Base-by-base conservation (phyloP, 257 asterid species). In the Fraxinus excelsior region DNA sequence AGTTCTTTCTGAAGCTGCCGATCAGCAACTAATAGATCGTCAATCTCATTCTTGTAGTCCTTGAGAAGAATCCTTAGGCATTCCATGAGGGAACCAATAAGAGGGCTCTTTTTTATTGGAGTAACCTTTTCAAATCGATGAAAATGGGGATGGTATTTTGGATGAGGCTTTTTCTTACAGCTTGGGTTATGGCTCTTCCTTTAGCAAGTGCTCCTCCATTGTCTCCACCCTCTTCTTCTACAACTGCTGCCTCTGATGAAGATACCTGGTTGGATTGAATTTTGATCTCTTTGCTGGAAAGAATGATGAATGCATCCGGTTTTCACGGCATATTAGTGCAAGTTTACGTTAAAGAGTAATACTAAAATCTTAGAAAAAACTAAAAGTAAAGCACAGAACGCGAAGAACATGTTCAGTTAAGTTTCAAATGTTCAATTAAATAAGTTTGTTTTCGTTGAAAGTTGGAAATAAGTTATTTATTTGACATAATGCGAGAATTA, bases 101-200 rank as follows among this genome's bases (percentile, higher is more conserved):
- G 97, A 9, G 97, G 93, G 56, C 99, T 95, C 79, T 95, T 93
- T 83, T 90, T 95, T 74, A 82, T 85, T 95, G 96, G 0, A 95
- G 83, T 1, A 91, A 90, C 42, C 98, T 90, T 78, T 95, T 95
- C 51, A 95, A 83, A 88, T 95, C 98, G 32, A 93, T 93, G 85
- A 93, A 95, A 60, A 93, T 95, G n/a, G 99, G 99, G 77, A 93
- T 86, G 0, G 99, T 92, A 37, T 91, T 95, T 77, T 93, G 99
- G 83, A 95, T 89, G 25, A 95, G 91, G 69, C 98, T 90, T 78
- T 93, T 95, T 60, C 91, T 82, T 51, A 95, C 93, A 16, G 94
- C 99, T 82, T 91, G 98, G 40, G 98, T 91, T 76, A 95, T 87
- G 75, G 84, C 86, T 81, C 90, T 83, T 71, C 98, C 96, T 80